These are phyloP conservation scores for Globisporangium abappressorium DNA, from an alignment of 352 stramenopile genomes.

Conservation along the genomic window DNA sequence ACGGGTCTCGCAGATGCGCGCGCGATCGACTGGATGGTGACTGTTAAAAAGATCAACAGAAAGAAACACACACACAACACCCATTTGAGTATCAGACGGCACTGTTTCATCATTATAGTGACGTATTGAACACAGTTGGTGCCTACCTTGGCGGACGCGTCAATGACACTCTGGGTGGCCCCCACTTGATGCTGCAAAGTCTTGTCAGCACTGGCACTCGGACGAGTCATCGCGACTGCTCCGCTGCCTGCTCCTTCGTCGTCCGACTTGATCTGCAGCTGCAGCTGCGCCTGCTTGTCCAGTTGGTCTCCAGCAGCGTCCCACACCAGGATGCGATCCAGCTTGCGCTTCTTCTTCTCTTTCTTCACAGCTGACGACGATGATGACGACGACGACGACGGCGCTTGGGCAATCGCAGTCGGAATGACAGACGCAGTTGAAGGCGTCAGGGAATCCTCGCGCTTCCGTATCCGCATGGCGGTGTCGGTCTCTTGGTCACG, in stretches of 20 bases:
- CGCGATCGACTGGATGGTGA: slow-evolving; percentile 1
- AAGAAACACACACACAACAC: not conserved
- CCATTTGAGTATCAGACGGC: not conserved
- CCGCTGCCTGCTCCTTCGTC: slow-evolving; percentile 3
- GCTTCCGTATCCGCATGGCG: slow-evolving; percentile 11
- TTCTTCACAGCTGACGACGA: not conserved
- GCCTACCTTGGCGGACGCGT: not conserved
- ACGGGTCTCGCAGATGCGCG: not conserved
- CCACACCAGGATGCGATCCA: slow-evolving; percentile 38
- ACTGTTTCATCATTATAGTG: not conserved
- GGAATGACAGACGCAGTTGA: not conserved
- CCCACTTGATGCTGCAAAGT: not conserved
- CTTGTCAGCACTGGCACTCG: not conserved
- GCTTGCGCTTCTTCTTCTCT: slow-evolving; percentile 43
- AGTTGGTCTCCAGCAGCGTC: slow-evolving; percentile 26
- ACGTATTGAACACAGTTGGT: not conserved
- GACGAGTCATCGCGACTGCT: not conserved
- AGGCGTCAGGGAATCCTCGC: slow-evolving; percentile 3
- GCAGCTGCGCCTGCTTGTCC: slow-evolving; percentile 17
- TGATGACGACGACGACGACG: not conserved
- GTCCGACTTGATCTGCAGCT: slow-evolving; percentile 24
- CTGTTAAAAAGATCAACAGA: not conserved
- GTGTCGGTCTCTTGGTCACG: slow-evolving; percentile 3
- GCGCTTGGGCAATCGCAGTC: not conserved
- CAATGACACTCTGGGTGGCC: not conserved